Base-by-base conservation (phyloP, 805 yeast species). In the Ogataea angusta region DNA sequence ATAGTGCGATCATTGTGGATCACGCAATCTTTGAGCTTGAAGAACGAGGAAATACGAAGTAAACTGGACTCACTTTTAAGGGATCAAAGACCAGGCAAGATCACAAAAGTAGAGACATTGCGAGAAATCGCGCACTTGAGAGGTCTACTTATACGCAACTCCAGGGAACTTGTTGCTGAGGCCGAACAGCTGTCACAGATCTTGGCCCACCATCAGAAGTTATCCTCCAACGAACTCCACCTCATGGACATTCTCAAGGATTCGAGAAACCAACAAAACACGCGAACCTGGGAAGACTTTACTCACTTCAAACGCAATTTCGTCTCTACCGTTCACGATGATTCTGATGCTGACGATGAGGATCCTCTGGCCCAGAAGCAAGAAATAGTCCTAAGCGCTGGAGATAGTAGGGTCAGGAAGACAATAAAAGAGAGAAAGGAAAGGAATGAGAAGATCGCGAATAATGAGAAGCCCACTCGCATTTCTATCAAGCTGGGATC, bases 1-100 rank as follows among this genome's bases (percentile, higher is more conserved):
- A 46, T 66, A 7, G 64, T 62, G 15, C 44, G 68, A 30, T 61
- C 64, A 3, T 40, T 66, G 33, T 66, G 70, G 69, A 26, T 66
- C 8, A 55, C 62, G 5, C 70, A 66, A 42, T 54, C 57, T 13
- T 45, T 66, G 29, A 51, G 57, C 21, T 34, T 65, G 21, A 46
- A 51, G 29, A 54, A 48, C 18, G 56, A 53, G 5, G 42, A 45
- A 10, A 19, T 51, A 5, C 47, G 51, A 37, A 7, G 24, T 3
- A 40, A 45, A 24, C 32, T 41, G 26, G 38, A 36, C 10, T 27
- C 9, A 10, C 27, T 45, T 10, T 30, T 42, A 7, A 36, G 36
- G 14, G n/a, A 19, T 10, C 36, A 13, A n/a, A 29, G 13, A 17
- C 29, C 32, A 16, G 31, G 43, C n/a, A 25, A 25, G 26, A 30